Conservation (phyloP, 768 basidiomycete genomes). For the Boletus pseudopeckii region DNA sequence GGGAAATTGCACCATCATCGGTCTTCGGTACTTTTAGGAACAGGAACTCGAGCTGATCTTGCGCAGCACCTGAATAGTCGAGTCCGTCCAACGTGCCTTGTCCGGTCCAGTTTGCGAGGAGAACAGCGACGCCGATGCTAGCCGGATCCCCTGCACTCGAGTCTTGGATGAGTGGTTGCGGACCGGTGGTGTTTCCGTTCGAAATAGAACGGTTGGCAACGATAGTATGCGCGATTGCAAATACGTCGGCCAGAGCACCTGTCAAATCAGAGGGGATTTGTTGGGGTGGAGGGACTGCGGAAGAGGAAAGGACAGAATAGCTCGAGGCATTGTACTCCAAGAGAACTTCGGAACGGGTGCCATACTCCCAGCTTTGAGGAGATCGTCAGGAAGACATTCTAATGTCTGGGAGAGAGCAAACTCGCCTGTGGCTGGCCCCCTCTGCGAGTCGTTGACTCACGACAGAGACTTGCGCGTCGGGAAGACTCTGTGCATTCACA, state of each 20-base stretch:
- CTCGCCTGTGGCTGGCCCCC: slow-evolving; percentile 42
- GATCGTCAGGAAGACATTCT: not conserved
- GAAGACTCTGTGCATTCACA: slow-evolving; percentile 33
- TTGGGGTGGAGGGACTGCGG: slow-evolving; percentile 27
- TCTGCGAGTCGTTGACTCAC: slow-evolving; percentile 38
- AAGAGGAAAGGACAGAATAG: slow-evolving; percentile 43
- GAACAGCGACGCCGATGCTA: slow-evolving; percentile 67
- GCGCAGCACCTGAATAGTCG: slow-evolving; percentile 62
- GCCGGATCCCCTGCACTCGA: slow-evolving; percentile 76
- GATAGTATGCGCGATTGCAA: slow-evolving; percentile 48
- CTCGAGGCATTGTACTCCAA: slow-evolving; percentile 45
- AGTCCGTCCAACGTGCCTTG: slow-evolving; percentile 36
- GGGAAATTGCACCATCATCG: slow-evolving; percentile 76
- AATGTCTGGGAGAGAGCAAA: not conserved
- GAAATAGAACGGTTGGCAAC: slow-evolving; percentile 46
- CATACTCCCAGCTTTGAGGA: slow-evolving; percentile 49
- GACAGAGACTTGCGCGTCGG: slow-evolving; percentile 34
- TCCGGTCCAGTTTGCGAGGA: slow-evolving; percentile 57
- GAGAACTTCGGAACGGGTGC: slow-evolving; percentile 48
- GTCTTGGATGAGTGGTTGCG: slow-evolving; percentile 57
- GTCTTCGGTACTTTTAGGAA: slow-evolving; percentile 57
- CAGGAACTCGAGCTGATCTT: slow-evolving; percentile 63
- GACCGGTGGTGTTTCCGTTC: slow-evolving; percentile 43
- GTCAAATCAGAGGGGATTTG: slow-evolving; percentile 17
- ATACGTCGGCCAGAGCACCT: slow-evolving; percentile 48